Evolutionary conservation across 345 rosid genomes (phyloP), one percentile per base, ranked within the genome.

Genomic region (Gossypium arboreum): DNA sequence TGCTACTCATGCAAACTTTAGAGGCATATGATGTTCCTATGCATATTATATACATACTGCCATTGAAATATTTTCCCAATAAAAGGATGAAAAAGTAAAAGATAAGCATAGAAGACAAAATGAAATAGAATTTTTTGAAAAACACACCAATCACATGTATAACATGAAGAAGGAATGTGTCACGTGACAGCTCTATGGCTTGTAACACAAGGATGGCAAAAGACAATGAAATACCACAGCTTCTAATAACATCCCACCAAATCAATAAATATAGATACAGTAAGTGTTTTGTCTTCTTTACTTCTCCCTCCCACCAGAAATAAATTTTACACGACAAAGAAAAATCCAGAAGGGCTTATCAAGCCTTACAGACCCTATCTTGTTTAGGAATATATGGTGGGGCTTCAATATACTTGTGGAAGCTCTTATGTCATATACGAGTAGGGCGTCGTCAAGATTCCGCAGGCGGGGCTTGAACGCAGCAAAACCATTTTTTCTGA

Each of bases 401-500:
- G 41, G 41, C 41, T 34, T 79, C 79, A 81, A 67, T 78, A 79
- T 70, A 58, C 77, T 77, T 73, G 68, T 24, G 72, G 84, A 85
- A 76, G 81, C 82, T 71, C 81, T 6, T 56, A 56, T 34, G 25
- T 18, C 29, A 17, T 54, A 16, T 17, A 17, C 20, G 22, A 54
- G 57, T 57, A 34, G 41, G 7, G 41, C 41, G 1, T 57, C 55
- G 68, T 92, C 88, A 91, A 83, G 97, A 85, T 77, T 89, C 91
- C 22, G 86, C 88, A 34, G 90, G 47, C 9, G 95, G 91, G 74
- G 39, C 64, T 59, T 24, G 64, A 59, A 59, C 0, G 4, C 64
- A 59, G 64, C 64, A 59, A 59, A 59, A 86, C 98, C 98, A 91
- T 79, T 91, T 94, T 80, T 83, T 92, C 98, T 94, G 95, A 48